These are phyloP conservation scores for Nannochloris sp. DNA, from an alignment of 139 green algal genomes.

Conservation along the genomic window DNA sequence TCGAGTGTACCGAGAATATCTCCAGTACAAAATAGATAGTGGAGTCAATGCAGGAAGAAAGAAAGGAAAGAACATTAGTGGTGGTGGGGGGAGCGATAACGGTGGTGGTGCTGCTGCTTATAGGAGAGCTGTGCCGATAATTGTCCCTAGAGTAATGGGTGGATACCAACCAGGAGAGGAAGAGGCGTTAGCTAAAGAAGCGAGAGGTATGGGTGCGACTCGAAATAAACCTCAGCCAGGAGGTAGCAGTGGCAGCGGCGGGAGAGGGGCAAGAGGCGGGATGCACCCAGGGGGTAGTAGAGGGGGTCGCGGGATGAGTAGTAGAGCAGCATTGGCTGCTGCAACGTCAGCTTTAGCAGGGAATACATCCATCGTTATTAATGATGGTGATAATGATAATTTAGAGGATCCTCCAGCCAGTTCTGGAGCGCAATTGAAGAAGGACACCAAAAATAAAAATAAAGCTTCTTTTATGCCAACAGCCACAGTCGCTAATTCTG, in stretches of 20 bases:
- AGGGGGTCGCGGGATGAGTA: too few relatives aligned
- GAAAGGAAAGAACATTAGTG: not conserved
- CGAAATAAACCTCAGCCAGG: too few relatives aligned
- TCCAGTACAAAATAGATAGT: slow-evolving; percentile 32
- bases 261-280: not conserved
- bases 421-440: not conserved
- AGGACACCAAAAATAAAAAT: slow-evolving; percentile 6
- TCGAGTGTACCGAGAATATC: slow-evolving; percentile 47
- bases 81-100: not conserved
- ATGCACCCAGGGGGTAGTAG: slow-evolving; percentile 2
- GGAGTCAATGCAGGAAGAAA: not conserved
- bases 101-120: not conserved
- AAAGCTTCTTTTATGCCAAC: not conserved
- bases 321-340: too few relatives aligned
- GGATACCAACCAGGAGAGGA: slow-evolving; percentile 30
- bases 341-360: too few relatives aligned
- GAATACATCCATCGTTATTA: too few relatives aligned
- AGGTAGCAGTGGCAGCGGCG: not conserved
- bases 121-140: not conserved
- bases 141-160: slow-evolving; percentile 23
- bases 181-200: slow-evolving; percentile 19
- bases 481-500: not conserved
- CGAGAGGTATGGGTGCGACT: slow-evolving; percentile 7
- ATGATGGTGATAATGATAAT: too few relatives aligned
- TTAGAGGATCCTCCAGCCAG: not conserved